Base-by-base conservation (phyloP, 192 early-diverging fungal species). In the Dispira parvispora region DNA sequence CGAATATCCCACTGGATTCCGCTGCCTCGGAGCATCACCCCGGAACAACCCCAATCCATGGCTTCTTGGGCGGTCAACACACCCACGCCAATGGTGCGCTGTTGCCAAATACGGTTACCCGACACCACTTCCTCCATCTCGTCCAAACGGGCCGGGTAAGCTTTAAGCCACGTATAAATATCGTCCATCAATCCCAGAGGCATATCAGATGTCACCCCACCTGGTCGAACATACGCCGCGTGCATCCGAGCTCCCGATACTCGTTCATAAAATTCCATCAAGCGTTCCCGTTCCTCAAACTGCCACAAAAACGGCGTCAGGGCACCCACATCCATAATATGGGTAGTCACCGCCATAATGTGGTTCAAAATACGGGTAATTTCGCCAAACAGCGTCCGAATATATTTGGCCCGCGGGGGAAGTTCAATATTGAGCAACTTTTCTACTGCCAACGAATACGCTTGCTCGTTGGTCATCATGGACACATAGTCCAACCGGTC, bases 201-300 rank as follows among this genome's bases (percentile, higher is more conserved):
- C 61, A 98, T 68, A 71, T 98, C 96, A 45, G 90, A 76, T 2
- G 90, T 77, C 23, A 98, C 96, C 67, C 96, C 96, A 13, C 93
- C 96, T 11, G 93, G 93, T 61, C 96, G 86, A 46, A 98, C 87
- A 69, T 96, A 98, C 43, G 93, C 93, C 43, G 92, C 82, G 75
- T 98, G 96, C 84, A 98, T 91, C 67, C 96, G 91, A 25, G 96
- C 96, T 45, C 96, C 96, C 12, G 89, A 93, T 28, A 96, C 93
- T 69, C 96, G 91, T 71, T 98, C 96, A 74, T 98, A 98, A 67
- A 93, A 96, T 81, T 98, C 96, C 89, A 98, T 98, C 65, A 92
- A 75, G 74, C 94, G 92, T 72, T 98, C 96, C 71, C 96, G 91
- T 77, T 98, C 96, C 80, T 98, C 96, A 67, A 98, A 96, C 88